phyloP scores from a whole-genome alignment of 1,284 basidiomycete genomes.

The Pseudozyma pruni region DNA sequence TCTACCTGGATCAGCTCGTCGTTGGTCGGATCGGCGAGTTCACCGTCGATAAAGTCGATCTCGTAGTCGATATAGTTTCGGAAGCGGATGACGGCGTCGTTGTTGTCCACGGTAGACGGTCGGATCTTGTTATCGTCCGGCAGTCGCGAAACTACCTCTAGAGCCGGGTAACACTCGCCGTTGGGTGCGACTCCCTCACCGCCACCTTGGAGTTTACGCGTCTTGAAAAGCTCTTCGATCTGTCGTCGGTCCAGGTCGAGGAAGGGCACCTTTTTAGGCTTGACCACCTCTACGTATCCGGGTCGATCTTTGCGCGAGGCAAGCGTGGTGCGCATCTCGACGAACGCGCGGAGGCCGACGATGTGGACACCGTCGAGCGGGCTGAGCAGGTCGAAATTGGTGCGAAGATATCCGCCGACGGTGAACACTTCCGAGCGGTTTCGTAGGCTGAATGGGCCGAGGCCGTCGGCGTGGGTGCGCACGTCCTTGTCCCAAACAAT shows the following conservation, averaged over 20 bases:
- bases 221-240: slow-evolving; percentile 17
- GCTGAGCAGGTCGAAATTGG: slow-evolving; percentile 28
- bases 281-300: slow-evolving; percentile 18
- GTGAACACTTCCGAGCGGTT: slow-evolving; percentile 31
- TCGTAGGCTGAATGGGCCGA: slow-evolving; percentile 24
- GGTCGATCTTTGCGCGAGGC: slow-evolving; percentile 12
- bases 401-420: slow-evolving; percentile 35
- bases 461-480: slow-evolving; percentile 25
- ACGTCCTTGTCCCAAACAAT: slow-evolving; percentile 30
- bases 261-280: slow-evolving; percentile 17
- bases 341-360: slow-evolving; percentile 16
- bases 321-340: slow-evolving; percentile 18
- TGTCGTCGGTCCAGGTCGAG: slow-evolving; percentile 20
- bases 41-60: slow-evolving; percentile 43
- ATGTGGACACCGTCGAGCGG: slow-evolving; percentile 19
- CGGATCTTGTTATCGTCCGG: slow-evolving; percentile 35
- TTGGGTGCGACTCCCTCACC: slow-evolving; percentile 19
- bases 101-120: slow-evolving; percentile 25
- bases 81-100: slow-evolving; percentile 36
- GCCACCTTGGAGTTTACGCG: slow-evolving; percentile 12
- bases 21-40: not conserved
- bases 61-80: slow-evolving; percentile 30
- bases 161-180: slow-evolving; percentile 19
- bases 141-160: slow-evolving; percentile 23
- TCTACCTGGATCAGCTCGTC: slow-evolving; percentile 30